phyloP scores from a whole-genome alignment of 768 basidiomycete genomes.

The Lactarius deliciosus region DNA sequence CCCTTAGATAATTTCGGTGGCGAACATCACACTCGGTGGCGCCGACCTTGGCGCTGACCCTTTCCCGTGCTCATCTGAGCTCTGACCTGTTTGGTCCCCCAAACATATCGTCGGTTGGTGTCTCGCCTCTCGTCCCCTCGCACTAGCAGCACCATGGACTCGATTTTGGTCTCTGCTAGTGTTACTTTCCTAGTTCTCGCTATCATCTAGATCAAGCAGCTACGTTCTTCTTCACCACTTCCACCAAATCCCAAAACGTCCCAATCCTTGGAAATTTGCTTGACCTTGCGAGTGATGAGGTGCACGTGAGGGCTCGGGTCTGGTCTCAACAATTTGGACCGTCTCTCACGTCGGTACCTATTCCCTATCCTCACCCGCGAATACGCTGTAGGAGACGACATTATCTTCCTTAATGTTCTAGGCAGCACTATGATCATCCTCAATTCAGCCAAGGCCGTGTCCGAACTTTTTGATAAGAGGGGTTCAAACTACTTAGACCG shows the following conservation, averaged over 20 bases:
- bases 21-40: background rate
- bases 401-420: conserved; percentile 27
- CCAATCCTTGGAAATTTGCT: conserved; percentile 33
- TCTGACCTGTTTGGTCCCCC: background rate
- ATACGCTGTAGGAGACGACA: conserved; percentile 21
- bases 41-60: background rate
- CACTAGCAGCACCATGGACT: conserved; percentile 14
- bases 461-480: conserved; percentile 32
- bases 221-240: conserved; percentile 5
- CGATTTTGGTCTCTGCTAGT: conserved; percentile 8
- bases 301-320: conserved; percentile 28
- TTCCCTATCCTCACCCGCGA: background rate
- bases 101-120: background rate
- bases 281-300: conserved; percentile 30
- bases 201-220: conserved; percentile 22
- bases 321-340: conserved; percentile 33
- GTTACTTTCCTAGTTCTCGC: conserved; percentile 12
- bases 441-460: conserved; percentile 30
- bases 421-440: conserved; percentile 30
- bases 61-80: background rate
- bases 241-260: conserved; percentile 30
- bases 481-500: conserved; percentile 33
- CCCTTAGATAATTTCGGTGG: background rate
- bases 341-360: background rate
- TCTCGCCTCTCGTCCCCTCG: background rate